A percentile compares a stretch with the other conserved stretches of the same genome.
These are phyloP conservation scores for Karstenula rhodostoma DNA, from an alignment of 2,329 filamentous ascomycete genomes.

Conservation along the genomic window DNA sequence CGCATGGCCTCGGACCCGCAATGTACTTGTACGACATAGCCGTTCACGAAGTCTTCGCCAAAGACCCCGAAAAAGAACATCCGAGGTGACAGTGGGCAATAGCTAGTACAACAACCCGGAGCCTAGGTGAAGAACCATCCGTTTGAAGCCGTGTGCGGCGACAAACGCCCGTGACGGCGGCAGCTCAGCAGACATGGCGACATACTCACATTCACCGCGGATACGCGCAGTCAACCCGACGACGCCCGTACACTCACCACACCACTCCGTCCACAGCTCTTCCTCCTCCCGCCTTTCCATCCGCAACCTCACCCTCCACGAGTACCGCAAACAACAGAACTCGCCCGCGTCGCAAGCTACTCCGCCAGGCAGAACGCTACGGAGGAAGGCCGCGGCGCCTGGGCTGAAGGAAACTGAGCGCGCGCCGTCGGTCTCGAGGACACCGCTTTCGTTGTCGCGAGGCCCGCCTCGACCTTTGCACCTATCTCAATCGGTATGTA, in stretches of 20 bases:
- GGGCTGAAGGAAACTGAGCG: conserved; percentile 44
- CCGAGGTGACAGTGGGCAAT: conserved; percentile 13
- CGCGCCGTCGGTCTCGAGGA: conserved; percentile 27
- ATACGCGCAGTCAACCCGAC: conserved; percentile 29
- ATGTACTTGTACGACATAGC: conserved; percentile 21
- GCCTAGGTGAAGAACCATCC: background rate
- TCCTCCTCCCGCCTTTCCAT: conserved; percentile 42
- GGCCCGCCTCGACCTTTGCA: conserved; percentile 33
- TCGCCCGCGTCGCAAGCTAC: conserved; percentile 41
- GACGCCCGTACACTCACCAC: conserved; percentile 49
- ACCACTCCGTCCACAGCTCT: conserved; percentile 46
- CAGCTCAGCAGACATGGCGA: conserved; percentile 30
- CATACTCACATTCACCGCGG: conserved; percentile 36
- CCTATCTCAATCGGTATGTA: conserved; percentile 35
- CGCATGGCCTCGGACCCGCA: conserved; percentile 20
- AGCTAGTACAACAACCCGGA: background rate
- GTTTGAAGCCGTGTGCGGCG: background rate
- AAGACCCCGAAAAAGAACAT: conserved; percentile 13
- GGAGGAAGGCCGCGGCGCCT: conserved; percentile 47
- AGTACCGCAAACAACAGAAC: conserved; percentile 50
- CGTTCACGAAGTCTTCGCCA: conserved; percentile 12
- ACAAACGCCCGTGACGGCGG: background rate
- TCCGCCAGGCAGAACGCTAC: conserved; percentile 43
- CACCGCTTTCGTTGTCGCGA: conserved; percentile 21
- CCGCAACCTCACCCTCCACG: conserved; percentile 49